Base-by-base conservation (phyloP, 2,329 filamentous ascomycete species). In the Podosphaera xanthii region DNA sequence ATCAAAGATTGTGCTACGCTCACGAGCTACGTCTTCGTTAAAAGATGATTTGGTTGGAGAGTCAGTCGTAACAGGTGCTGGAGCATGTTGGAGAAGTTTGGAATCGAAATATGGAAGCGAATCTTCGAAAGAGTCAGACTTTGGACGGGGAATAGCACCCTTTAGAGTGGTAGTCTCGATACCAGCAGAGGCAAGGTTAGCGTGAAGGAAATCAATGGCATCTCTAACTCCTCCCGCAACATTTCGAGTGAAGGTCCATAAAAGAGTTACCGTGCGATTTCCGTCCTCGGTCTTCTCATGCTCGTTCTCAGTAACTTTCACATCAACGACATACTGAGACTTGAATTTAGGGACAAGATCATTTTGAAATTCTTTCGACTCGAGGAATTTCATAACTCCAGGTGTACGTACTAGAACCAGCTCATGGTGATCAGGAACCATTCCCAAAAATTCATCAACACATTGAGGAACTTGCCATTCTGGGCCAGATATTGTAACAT, bases 391-490 rank as follows among this genome's bases (percentile, higher is more conserved):
- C 66, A 86, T 82, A 63, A 98, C 74, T 61, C 88, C 81, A 2
- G 81, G 74, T 2, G 83, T 84, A 62, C 84, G 84, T 61, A 85
- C 82, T 66, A 98, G 81, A 52, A 92, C 80, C 63, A 98, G 79
- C 67, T 96, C 90, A 69, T 98, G 92, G 64, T 84, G 90, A 73
- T 97, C 91, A 3, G 92, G 92, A 53, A 98, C 91, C 89, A 98
- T 96, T 66, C 90, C 90, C 72, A 98, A 74, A 66, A 98, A 91
- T 68, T 92, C 89, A 70, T 98, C 92, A 57, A 96, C 89, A 66
- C 91, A 94, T 70, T 94, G 86, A 62, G 92, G 91, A 42, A 98
- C 91, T 76, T 97, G 92, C 79, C 94, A 98, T 74, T 97, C 91
- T 57, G 92, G 92, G 3, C 92, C 92, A 62, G 89, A 95, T 60